phyloP scores from a whole-genome alignment of 345 rosid genomes.

The Litchi chinensis region DNA sequence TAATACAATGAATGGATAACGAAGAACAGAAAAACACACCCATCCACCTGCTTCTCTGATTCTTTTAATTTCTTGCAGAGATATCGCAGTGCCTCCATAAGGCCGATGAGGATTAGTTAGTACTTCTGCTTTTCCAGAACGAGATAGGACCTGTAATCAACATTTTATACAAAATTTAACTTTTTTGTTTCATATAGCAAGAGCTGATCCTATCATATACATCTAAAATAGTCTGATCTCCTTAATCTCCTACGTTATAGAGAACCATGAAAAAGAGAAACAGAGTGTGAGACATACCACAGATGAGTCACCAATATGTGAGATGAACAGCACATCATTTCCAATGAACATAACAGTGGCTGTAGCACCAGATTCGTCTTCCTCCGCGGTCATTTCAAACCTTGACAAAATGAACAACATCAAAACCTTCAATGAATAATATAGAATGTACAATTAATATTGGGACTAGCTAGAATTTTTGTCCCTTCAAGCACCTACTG shows the following conservation, averaged over 20 bases:
- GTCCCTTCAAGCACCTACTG: neutral
- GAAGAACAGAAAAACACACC: conserved; percentile 70
- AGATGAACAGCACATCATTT: conserved; percentile 54
- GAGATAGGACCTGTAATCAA: conserved; percentile 67
- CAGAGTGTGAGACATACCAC: conserved; percentile 49
- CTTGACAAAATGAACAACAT: conserved; percentile 50
- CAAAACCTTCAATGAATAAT: conserved; percentile 35
- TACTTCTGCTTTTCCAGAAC: conserved; percentile 70
- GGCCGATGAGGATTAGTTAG: conserved; percentile 88
- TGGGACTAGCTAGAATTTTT: neutral
- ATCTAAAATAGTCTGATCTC: too few species aligned
- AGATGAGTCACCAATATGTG: conserved; percentile 87
- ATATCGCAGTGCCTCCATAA: conserved; percentile 66
- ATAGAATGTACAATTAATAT: conserved; percentile 28
- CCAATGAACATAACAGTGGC: conserved; percentile 74
- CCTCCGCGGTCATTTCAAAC: conserved; percentile 56
- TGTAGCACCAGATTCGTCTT: conserved; percentile 89
- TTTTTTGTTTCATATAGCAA: neutral
- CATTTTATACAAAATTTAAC: conserved; percentile 6
- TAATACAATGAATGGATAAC: neutral
- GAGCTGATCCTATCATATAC: neutral
- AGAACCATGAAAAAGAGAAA: neutral
- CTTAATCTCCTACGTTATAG: too few species aligned
- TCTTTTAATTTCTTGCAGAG: conserved; percentile 79
- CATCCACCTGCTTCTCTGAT: conserved; percentile 99